A percentile compares a stretch with the other conserved stretches of the same genome.
These are phyloP conservation scores for Laetiporus sulphureus DNA, from an alignment of 1,284 basidiomycete genomes.

Conservation along the genomic window DNA sequence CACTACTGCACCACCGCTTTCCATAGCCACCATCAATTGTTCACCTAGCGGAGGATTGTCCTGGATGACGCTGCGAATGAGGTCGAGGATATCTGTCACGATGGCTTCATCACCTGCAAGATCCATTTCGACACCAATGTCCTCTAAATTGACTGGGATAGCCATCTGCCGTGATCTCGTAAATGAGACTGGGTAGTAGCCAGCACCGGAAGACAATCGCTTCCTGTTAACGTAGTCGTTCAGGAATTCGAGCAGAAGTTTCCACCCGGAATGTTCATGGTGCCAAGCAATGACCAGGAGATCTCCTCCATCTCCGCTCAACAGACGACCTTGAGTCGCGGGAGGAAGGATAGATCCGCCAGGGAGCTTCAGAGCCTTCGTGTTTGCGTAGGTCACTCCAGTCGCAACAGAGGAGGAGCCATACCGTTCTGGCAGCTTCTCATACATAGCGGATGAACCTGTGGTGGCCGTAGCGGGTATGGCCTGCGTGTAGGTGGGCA, in stretches of 20 bases:
- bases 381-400: slow-evolving; percentile 58
- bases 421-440: slow-evolving; percentile 56
- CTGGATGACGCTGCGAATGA: slow-evolving; percentile 70
- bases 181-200: slow-evolving; percentile 47
- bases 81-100: slow-evolving; percentile 70
- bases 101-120: slow-evolving; percentile 48
- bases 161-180: slow-evolving; percentile 31
- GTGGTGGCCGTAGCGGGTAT: slow-evolving; percentile 54
- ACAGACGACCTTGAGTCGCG: slow-evolving; percentile 61
- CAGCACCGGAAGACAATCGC: slow-evolving; percentile 29
- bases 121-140: slow-evolving; percentile 64
- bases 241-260: slow-evolving; percentile 70
- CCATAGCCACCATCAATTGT: slow-evolving; percentile 61
- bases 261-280: slow-evolving; percentile 78
- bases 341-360: slow-evolving; percentile 66
- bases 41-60: slow-evolving; percentile 60
- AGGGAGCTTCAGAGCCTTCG: slow-evolving; percentile 64
- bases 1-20: slow-evolving; percentile 46
- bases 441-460: slow-evolving; percentile 63
- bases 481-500: slow-evolving; percentile 74
- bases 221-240: slow-evolving; percentile 62
- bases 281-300: slow-evolving; percentile 77
- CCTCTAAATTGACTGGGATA: slow-evolving; percentile 49
- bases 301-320: slow-evolving; percentile 68
- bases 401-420: slow-evolving; percentile 42